Percentiles rank a stretch among this genome's conserved stretches.
Conservation (phyloP, 257 asterid species). For the Solanum habrochaites region DNA sequence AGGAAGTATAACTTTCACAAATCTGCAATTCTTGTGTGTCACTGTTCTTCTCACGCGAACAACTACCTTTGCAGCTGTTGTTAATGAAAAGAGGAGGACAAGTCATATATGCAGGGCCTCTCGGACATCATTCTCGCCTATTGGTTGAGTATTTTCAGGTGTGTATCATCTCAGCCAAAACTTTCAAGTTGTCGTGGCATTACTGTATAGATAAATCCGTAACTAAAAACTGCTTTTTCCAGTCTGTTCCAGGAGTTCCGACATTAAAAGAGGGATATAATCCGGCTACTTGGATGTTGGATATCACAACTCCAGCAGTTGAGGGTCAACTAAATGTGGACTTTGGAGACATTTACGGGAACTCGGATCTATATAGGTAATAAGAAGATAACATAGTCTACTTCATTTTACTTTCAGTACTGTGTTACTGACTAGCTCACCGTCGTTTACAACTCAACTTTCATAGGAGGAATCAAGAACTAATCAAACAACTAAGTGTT, state of each 20-base stretch:
- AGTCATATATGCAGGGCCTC: conserved; percentile 64
- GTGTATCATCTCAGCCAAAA: conserved; percentile 9
- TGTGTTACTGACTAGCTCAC: background rate
- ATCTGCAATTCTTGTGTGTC: background rate
- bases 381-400: background rate
- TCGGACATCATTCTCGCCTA: conserved; percentile 58
- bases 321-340: conserved; percentile 63
- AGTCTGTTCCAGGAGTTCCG: conserved; percentile 73
- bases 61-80: conserved; percentile 34
- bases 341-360: conserved; percentile 53
- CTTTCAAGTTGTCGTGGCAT: background rate
- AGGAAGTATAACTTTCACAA: background rate
- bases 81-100: conserved; percentile 93
- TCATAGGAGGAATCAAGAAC: conserved; percentile 61
- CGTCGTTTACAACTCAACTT: background rate
- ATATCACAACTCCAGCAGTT: conserved; percentile 55
- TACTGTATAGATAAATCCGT: background rate
- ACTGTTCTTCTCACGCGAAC: background rate
- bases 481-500: conserved; percentile 48
- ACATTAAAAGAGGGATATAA: conserved; percentile 58
- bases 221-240: background rate
- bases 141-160: conserved; percentile 64
- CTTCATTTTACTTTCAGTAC: background rate
- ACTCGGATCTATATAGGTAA: conserved; percentile 69
- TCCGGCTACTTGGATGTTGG: conserved; percentile 96